Percentiles rank a stretch among this genome's conserved stretches.
phyloP scores from a whole-genome alignment of 78 protist species.

The Planoprotostelium fungivorum region DNA sequence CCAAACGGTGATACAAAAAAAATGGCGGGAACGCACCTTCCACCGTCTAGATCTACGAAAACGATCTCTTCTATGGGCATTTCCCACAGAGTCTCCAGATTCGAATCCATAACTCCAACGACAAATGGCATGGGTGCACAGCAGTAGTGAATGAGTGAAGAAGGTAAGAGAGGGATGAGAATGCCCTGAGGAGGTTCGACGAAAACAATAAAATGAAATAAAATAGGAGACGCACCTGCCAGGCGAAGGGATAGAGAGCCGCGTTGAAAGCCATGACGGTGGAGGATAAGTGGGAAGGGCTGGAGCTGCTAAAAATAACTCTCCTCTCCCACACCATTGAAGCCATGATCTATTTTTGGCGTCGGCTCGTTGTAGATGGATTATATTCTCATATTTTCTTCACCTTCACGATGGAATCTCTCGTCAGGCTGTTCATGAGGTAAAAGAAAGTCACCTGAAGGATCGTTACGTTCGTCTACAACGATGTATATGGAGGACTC shows the following conservation, averaged over 20 bases:
- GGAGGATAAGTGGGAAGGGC: neutral
- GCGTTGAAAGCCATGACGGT: neutral
- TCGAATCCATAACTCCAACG: constrained; percentile 43
- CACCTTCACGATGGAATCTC: neutral
- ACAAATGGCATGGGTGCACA: constrained; percentile 70
- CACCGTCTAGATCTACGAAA: neutral
- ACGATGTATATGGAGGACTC: neutral
- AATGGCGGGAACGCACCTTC: too few species aligned
- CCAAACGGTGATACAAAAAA: too few species aligned
- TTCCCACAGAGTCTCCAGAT: neutral
- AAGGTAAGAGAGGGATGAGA: constrained; percentile 53
- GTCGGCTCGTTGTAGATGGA: neutral
- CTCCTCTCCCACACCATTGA: neutral
- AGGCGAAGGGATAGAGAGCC: neutral
- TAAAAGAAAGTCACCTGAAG: neutral
- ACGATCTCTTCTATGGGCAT: neutral
- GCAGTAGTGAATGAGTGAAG: constrained; percentile 44
- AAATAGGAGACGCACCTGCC: neutral
- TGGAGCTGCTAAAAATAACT: neutral
- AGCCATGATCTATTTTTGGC: neutral
- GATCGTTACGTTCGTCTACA: neutral
- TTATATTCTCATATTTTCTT: too few species aligned
- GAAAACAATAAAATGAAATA: neutral
- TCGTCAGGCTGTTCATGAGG: neutral
- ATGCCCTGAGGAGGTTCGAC: constrained; percentile 3